Percentiles rank a stretch among this genome's conserved stretches.
phyloP scores from a whole-genome alignment of 108 stramenopile species.

The Nannochloropsis gaditana region DNA sequence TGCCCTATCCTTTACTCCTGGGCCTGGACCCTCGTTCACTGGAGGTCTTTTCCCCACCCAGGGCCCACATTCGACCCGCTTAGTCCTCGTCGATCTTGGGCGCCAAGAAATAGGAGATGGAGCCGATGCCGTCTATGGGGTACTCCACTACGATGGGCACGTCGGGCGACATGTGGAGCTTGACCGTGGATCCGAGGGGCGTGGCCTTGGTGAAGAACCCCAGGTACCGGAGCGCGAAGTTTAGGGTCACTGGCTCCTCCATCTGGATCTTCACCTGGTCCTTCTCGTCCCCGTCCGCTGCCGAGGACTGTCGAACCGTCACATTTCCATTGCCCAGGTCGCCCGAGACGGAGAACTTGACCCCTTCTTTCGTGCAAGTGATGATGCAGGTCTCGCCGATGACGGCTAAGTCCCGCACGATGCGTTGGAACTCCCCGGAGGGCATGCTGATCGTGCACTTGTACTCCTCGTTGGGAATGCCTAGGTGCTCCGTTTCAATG shows the following conservation, averaged over 20 bases:
- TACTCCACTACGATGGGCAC: conserved; percentile 97
- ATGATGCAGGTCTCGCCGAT: conserved; percentile 96
- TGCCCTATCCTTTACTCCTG: no score
- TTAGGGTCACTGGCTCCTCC: conserved; percentile 94
- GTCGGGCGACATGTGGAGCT: conserved; percentile 87
- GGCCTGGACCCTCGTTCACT: no score
- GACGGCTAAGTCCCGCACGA: conserved; percentile 90
- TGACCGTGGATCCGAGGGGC: conserved; percentile 68
- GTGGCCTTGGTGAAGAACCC: conserved; percentile 98
- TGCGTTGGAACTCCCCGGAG: conserved; percentile 88
- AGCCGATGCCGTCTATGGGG: conserved; percentile 79
- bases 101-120: conserved; percentile 94
- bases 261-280: conserved; percentile 85
- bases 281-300: conserved; percentile 80
- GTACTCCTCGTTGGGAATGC: conserved; percentile 98
- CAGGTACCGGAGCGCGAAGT: conserved; percentile 95
- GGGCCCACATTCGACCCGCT: conserved; percentile 36
- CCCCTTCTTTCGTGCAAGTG: conserved; percentile 84
- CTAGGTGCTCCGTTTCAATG: conserved; percentile 92
- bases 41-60: no score
- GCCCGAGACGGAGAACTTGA: conserved; percentile 82
- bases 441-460: conserved; percentile 93
- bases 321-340: conserved; percentile 93
- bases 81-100: conserved; percentile 96
- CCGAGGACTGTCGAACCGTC: conserved; percentile 71